Evolutionary conservation across 2,329 filamentous ascomycete species (phyloP).

Genomic region (Trichoderma koningii): DNA sequence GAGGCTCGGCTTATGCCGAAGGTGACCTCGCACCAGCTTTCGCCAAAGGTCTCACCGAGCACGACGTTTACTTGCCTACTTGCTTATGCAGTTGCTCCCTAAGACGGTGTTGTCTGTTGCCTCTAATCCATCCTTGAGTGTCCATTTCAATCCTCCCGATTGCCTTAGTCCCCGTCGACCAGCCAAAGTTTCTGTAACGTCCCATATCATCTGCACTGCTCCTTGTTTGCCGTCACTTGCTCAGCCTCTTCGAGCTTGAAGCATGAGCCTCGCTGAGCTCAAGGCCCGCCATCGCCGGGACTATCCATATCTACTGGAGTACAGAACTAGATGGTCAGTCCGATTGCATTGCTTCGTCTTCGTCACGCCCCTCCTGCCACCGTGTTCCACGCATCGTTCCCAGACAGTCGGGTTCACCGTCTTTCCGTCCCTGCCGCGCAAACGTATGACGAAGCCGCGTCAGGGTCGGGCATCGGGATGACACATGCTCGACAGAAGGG

Average conservation of each 20-base stretch:
- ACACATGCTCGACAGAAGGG: neutral
- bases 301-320: slow-evolving; percentile 78
- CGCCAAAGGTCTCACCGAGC: too few relatives aligned
- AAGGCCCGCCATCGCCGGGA: slow-evolving; percentile 69
- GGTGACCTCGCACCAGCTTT: neutral
- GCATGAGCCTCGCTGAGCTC: slow-evolving; percentile 39
- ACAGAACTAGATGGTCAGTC: slow-evolving; percentile 79
- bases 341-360: neutral
- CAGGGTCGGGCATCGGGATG: neutral
- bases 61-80: too few relatives aligned
- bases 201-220: neutral
- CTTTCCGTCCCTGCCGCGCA: neutral
- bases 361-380: slow-evolving; percentile 7
- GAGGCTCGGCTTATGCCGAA: too few relatives aligned
- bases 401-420: neutral
- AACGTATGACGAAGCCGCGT: neutral
- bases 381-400: neutral
- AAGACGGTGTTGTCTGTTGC: neutral
- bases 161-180: neutral
- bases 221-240: neutral
- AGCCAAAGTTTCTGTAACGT: too few relatives aligned
- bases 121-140: neutral
- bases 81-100: neutral
- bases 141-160: neutral
- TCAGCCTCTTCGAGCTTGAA: slow-evolving; percentile 16